A percentile compares a stretch with the other conserved stretches of the same genome.
Conservation (phyloP, 2,329 filamentous ascomycete species). For the Monosporascus sp. region DNA sequence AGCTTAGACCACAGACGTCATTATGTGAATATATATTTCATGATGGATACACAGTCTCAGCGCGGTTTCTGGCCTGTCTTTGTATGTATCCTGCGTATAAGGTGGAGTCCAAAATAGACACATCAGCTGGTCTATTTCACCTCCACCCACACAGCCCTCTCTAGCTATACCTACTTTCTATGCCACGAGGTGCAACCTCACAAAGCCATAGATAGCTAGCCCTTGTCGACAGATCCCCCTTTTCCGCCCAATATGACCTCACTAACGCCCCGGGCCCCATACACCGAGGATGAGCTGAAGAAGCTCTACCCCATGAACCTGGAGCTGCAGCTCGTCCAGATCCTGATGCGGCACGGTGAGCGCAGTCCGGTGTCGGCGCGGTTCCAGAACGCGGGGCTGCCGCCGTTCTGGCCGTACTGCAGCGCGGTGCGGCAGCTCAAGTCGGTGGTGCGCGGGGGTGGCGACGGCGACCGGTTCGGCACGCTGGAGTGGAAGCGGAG, state of each 20-base stretch:
- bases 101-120: too few species aligned
- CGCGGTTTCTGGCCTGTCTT: too few species aligned
- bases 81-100: too few species aligned
- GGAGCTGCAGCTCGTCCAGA: conserved; percentile 83
- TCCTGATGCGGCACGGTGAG: conserved; percentile 75
- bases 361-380: conserved; percentile 83
- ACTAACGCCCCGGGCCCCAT: conserved; percentile 67
- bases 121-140: background rate
- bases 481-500: conserved; percentile 61
- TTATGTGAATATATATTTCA: too few species aligned
- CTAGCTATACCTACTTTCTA: too few species aligned
- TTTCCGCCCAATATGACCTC: conserved; percentile 62
- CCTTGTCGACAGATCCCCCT: background rate
- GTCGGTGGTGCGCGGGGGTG: conserved; percentile 42
- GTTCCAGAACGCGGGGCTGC: conserved; percentile 73
- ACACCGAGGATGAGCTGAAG: conserved; percentile 74
- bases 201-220: too few species aligned
- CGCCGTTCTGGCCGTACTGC: conserved; percentile 85
- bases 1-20: too few species aligned
- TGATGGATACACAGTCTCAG: too few species aligned
- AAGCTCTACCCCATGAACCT: conserved; percentile 76
- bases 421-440: conserved; percentile 67
- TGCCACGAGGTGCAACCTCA: too few species aligned
- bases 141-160: background rate
- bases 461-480: conserved; percentile 32